Evolutionary conservation across 2,329 filamentous ascomycete genomes (phyloP).

Genomic region (Graphiopsis chlorocephala): DNA sequence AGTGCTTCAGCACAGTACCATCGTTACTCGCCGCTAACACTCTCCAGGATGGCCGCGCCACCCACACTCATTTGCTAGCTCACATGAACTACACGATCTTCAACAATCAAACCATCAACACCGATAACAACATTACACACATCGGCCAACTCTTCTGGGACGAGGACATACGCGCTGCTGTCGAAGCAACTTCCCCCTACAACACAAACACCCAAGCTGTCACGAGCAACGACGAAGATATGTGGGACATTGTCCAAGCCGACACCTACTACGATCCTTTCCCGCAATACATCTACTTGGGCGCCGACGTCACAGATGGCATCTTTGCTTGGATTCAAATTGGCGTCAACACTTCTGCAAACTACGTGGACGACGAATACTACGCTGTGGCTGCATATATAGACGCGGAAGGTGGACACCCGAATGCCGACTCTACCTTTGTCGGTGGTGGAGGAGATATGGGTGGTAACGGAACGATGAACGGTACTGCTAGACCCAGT

Average conservation of each 20-base stretch:
- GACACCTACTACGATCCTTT: slow-evolving; percentile 51
- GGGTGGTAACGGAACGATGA: slow-evolving; percentile 13
- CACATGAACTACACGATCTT: slow-evolving; percentile 38
- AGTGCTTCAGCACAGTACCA: not conserved
- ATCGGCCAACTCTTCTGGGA: slow-evolving; percentile 64
- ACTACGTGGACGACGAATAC: not conserved
- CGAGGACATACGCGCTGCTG: slow-evolving; percentile 52
- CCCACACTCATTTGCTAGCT: slow-evolving; percentile 38
- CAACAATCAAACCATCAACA: slow-evolving; percentile 49
- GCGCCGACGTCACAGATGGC: slow-evolving; percentile 50
- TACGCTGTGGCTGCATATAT: slow-evolving; percentile 28
- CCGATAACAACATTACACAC: slow-evolving; percentile 52
- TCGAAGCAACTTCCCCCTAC: slow-evolving; percentile 48
- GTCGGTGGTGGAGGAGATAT: slow-evolving; percentile 22
- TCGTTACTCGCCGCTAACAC: not conserved
- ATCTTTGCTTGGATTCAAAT: slow-evolving; percentile 54
- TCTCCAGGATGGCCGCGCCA: slow-evolving; percentile 32
- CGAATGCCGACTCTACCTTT: slow-evolving; percentile 25
- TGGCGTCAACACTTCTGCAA: slow-evolving; percentile 42
- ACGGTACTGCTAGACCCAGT: not conserved
- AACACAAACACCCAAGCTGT: slow-evolving; percentile 40
- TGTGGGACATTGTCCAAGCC: slow-evolving; percentile 46
- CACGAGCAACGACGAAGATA: slow-evolving; percentile 52
- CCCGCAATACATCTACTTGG: slow-evolving; percentile 56
- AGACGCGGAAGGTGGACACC: slow-evolving; percentile 32